Percentiles rank a stretch among this genome's conserved stretches.
phyloP scores from a whole-genome alignment of 495 filamentous ascomycete genomes.

The Lichenothelia convexa region DNA sequence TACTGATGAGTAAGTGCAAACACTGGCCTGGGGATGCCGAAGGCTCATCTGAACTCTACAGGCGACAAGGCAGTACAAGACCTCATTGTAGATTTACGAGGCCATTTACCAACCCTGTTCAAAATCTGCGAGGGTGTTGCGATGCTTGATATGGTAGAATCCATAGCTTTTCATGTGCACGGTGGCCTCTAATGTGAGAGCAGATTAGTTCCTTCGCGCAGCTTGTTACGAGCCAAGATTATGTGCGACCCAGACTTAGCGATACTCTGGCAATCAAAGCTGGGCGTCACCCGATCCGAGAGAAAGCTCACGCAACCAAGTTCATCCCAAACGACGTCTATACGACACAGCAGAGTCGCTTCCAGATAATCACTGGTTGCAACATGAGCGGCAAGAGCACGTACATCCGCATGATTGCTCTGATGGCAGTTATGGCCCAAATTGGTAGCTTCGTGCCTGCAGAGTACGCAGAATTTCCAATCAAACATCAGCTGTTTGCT shows the following conservation, averaged over 20 bases:
- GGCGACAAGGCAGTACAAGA: constrained; percentile 48
- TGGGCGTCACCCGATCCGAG: constrained; percentile 70
- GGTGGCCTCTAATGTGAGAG: too few relatives aligned
- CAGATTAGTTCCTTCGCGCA: constrained; percentile 65
- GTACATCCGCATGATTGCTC: constrained; percentile 71
- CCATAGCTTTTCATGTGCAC: too few relatives aligned
- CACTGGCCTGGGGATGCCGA: too few relatives aligned
- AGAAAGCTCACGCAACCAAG: constrained; percentile 44
- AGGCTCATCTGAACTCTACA: too few relatives aligned
- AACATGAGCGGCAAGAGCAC: constrained; percentile 99
- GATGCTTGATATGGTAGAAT: constrained; percentile 87
- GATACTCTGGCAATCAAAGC: constrained; percentile 60
- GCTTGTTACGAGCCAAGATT: constrained; percentile 56
- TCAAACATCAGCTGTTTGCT: constrained; percentile 70
- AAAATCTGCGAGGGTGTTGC: constrained; percentile 69
- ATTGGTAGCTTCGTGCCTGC: constrained; percentile 86
- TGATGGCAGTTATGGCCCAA: constrained; percentile 83
- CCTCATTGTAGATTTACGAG: constrained; percentile 47
- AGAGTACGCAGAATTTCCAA: constrained; percentile 59
- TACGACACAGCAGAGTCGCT: constrained; percentile 54
- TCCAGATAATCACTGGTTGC: constrained; percentile 88
- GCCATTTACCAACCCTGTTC: constrained; percentile 52
- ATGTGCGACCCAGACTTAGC: constrained; percentile 59
- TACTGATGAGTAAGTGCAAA: constrained; percentile 66
- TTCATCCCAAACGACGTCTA: constrained; percentile 86